phyloP scores from a whole-genome alignment of 352 stramenopile genomes.

The Phytophthora idaei region DNA sequence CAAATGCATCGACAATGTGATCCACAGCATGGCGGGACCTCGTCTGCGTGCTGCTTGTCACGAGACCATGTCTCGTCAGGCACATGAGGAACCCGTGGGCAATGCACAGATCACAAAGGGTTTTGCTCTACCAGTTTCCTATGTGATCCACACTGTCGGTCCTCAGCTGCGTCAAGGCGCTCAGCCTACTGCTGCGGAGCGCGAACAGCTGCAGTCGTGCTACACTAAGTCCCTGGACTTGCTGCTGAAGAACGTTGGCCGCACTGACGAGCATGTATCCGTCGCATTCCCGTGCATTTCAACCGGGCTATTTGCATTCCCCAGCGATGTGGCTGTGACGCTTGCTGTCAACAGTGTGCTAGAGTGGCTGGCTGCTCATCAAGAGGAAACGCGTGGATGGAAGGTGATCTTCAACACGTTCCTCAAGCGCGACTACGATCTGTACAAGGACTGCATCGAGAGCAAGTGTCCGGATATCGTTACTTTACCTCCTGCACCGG shows the following conservation, averaged over 20 bases:
- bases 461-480: conserved; percentile 26
- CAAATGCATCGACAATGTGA: conserved; percentile 80
- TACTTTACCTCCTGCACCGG: conserved; percentile 21
- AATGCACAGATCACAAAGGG: conserved; percentile 62
- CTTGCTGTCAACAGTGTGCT: conserved; percentile 55
- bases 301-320: conserved; percentile 72
- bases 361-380: conserved; percentile 52
- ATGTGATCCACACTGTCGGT: conserved; percentile 71
- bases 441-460: conserved; percentile 53
- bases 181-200: conserved; percentile 28
- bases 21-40: conserved; percentile 64
- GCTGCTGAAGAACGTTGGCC: conserved; percentile 40
- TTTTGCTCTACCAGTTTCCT: conserved; percentile 52
- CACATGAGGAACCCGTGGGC: conserved; percentile 45
- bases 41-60: conserved; percentile 60
- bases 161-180: conserved; percentile 50
- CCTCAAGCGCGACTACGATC: conserved; percentile 52
- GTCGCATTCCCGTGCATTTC: conserved; percentile 76
- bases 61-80: conserved; percentile 49
- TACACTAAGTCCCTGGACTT: conserved; percentile 60
- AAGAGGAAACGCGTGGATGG: conserved; percentile 38
- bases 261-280: conserved; percentile 22
- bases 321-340: conserved; percentile 51
- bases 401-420: conserved; percentile 82
- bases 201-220: conserved; percentile 44